phyloP scores from a whole-genome alignment of 73 alveolate species.

The Durusdinium trenchii region DNA sequence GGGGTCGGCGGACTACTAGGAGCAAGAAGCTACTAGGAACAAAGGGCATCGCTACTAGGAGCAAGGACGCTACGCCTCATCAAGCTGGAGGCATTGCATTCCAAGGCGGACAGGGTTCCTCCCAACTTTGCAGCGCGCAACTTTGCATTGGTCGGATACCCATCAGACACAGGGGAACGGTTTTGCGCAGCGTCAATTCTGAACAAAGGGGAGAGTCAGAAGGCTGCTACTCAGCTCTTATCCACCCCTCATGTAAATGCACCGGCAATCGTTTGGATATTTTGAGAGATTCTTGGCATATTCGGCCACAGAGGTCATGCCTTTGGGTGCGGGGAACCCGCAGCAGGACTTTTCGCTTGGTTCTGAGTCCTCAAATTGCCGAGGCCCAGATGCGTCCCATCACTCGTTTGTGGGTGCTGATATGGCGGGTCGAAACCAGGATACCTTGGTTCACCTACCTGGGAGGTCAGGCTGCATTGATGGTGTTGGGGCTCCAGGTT shows the following conservation, averaged over 20 bases:
- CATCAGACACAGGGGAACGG: background rate
- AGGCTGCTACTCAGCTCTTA: background rate
- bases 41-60: too few relatives aligned
- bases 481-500: too few relatives aligned
- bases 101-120: conserved; percentile 19
- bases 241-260: background rate
- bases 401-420: too few relatives aligned
- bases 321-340: conserved; percentile 40
- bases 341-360: conserved; percentile 33
- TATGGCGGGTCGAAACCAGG: too few relatives aligned
- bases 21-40: too few relatives aligned
- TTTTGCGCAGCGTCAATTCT: too few relatives aligned
- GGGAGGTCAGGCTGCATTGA: too few relatives aligned
- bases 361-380: background rate
- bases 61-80: too few relatives aligned
- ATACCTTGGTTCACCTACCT: too few relatives aligned
- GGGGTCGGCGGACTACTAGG: too few relatives aligned
- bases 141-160: conserved; percentile 41
- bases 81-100: too few relatives aligned
- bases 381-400: too few relatives aligned
- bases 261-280: background rate
- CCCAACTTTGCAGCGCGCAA: conserved; percentile 56
- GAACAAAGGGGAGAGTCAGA: background rate
- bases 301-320: conserved; percentile 1
- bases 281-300: background rate